These are phyloP conservation scores for Venturiaceae sp. DNA, from an alignment of 2,329 filamentous ascomycete genomes.

Conservation along the genomic window DNA sequence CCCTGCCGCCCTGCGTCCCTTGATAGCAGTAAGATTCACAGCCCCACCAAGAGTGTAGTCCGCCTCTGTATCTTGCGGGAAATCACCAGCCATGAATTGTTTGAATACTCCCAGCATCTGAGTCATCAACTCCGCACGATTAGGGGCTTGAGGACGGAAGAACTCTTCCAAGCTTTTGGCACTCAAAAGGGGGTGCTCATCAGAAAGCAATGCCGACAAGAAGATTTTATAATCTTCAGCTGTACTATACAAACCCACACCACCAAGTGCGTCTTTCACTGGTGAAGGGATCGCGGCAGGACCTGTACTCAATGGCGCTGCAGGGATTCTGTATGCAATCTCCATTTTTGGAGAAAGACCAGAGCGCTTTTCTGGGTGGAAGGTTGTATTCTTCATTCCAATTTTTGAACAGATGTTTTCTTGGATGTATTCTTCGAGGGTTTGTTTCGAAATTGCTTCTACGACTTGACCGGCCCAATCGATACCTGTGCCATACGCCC, in stretches of 20 bases:
- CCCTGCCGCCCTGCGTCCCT: neutral
- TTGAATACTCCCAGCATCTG: neutral
- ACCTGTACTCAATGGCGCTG: neutral
- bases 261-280: constrained; percentile 9
- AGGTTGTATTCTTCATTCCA: neutral
- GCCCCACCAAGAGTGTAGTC: neutral
- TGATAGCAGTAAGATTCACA: neutral
- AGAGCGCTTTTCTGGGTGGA: neutral
- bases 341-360: neutral
- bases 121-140: neutral
- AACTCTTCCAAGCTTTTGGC: neutral
- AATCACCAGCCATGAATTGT: neutral
- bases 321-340: neutral
- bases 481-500: constrained; percentile 37
- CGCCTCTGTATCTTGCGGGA: neutral
- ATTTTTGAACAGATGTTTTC: constrained; percentile 14
- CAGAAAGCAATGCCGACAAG: constrained; percentile 11
- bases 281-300: neutral
- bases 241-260: constrained; percentile 15
- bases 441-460: constrained; percentile 19
- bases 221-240: constrained; percentile 16
- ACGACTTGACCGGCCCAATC: constrained; percentile 41
- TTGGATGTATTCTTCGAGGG: constrained; percentile 18
- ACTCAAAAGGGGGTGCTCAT: neutral
- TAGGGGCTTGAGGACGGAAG: neutral